Evolutionary conservation across 805 yeast species (phyloP).

Genomic region (Isabelozyma pseudorhagii): DNA sequence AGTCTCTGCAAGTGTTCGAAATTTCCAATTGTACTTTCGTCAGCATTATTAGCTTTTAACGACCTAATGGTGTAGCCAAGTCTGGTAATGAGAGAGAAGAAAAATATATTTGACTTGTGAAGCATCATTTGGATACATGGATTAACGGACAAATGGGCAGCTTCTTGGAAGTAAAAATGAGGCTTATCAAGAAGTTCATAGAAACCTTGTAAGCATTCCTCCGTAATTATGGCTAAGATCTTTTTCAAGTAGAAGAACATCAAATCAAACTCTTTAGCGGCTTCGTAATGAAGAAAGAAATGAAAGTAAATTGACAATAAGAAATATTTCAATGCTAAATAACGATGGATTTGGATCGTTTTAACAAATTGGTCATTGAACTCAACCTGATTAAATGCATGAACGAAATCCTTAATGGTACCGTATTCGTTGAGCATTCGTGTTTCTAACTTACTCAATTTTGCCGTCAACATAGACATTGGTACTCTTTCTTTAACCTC

Average conservation of each 20-base stretch:
- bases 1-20: not conserved
- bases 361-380: not conserved
- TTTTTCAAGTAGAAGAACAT: constrained; percentile 13
- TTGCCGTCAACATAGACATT: constrained; percentile 4
- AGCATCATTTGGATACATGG: constrained; percentile 1
- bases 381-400: constrained; percentile 1
- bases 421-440: not conserved
- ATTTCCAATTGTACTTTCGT: not conserved
- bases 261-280: constrained; percentile 1
- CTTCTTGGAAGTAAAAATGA: constrained; percentile 5
- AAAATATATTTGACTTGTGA: constrained; percentile 9
- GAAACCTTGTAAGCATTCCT: constrained; percentile 9
- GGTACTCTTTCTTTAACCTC: constrained; percentile 1
- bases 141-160: constrained; percentile 9
- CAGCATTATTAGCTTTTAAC: not conserved
- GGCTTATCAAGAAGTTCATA: constrained; percentile 5
- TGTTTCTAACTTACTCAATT: constrained; percentile 8
- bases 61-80: not conserved
- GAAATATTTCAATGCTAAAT: constrained; percentile 7
- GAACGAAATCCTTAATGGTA: not conserved
- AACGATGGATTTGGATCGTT: constrained; percentile 3
- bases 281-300: constrained; percentile 12
- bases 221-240: constrained; percentile 5
- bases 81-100: constrained; percentile 7
- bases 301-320: constrained; percentile 9